These are phyloP conservation scores for Penicillium angulare DNA, from an alignment of 495 filamentous ascomycete species.

Conservation along the genomic window DNA sequence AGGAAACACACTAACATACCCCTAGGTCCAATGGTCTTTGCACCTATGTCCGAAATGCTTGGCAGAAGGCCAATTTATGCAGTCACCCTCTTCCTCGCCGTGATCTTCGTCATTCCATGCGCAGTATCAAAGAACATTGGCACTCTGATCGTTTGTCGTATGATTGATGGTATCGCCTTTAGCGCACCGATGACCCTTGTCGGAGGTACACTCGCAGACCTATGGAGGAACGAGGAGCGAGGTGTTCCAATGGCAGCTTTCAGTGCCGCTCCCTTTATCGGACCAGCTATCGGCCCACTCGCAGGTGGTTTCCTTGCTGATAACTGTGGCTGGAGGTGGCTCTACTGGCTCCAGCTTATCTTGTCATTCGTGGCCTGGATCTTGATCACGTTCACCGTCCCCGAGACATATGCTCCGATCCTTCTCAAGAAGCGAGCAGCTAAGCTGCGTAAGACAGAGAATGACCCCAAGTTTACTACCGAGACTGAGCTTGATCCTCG, in stretches of 20 bases:
- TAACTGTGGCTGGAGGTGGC: constrained; percentile 73
- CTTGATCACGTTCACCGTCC: constrained; percentile 74
- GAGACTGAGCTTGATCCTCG: constrained; percentile 71
- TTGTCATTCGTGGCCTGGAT: constrained; percentile 62
- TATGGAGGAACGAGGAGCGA: constrained; percentile 79
- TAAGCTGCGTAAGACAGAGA: constrained; percentile 66
- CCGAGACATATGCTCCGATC: constrained; percentile 76
- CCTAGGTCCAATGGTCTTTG: constrained; percentile 73
- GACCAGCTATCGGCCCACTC: constrained; percentile 71
- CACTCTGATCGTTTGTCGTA: constrained; percentile 69
- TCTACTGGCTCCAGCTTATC: constrained; percentile 83
- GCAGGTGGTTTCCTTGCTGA: constrained; percentile 73
- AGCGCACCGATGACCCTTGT: constrained; percentile 82
- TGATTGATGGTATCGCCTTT: constrained; percentile 79
- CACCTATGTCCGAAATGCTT: constrained; percentile 70
- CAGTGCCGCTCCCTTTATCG: constrained; percentile 74
- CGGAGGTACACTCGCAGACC: constrained; percentile 75
- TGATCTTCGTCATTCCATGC: constrained; percentile 76
- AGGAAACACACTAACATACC: constrained; percentile 15
- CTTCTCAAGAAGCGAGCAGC: constrained; percentile 63
- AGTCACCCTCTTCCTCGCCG: constrained; percentile 55
- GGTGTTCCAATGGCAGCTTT: constrained; percentile 88
- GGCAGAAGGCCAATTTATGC: constrained; percentile 67
- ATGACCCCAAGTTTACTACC: constrained; percentile 62
- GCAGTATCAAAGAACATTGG: constrained; percentile 71